Evolutionary conservation across 495 filamentous ascomycete genomes (phyloP), one percentile per base, ranked within the genome.

Genomic region (Halenospora varia): DNA sequence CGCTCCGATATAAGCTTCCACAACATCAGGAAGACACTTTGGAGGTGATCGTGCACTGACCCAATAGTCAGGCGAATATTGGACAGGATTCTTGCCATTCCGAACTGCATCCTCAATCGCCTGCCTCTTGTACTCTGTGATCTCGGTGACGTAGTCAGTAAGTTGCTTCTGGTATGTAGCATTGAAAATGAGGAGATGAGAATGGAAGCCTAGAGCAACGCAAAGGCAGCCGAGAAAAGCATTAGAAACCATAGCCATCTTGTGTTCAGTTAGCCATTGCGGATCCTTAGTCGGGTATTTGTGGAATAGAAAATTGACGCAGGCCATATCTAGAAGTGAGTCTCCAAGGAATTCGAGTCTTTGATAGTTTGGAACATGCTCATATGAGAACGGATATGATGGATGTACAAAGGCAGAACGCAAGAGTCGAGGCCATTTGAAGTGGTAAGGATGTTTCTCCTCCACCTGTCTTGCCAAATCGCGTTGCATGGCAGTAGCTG

Each of bases 171-270:
- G 80, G 9, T 96, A 58, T 0, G 74, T 63, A 1, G 73, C 65
- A 24, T 81, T 80, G 65, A 84, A 84, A 48, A 83, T 76, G 22
- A 83, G 76, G 18, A 97, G 73, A 67, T 92, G 85, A 41, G 72
- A 81, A 64, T 97, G 87, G 40, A 97, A 86, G 1, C 80, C 83
- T 0, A 97, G 77, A 23, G 80, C 77, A 11, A 92, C 89, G 59
- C 86, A 85, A 6, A 97, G 68, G 19, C 88, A 88, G 11, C 89
- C 92, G 0, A 97, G 76, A 65, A 97, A 98, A 57, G 92, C 92
- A 74, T 98, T 98, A 13, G 92, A 96, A 1, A 94, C 93, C 92
- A 98, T 96, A 10, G 95, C 92, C 91, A 96, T 96, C 79, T 97
- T 98, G 75, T 98, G 95, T 72, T 98, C 94, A 1, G 94, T 98